Evolutionary conservation across 176 grass and related monocot genomes (phyloP).

Genomic region (Areca catechu): DNA sequence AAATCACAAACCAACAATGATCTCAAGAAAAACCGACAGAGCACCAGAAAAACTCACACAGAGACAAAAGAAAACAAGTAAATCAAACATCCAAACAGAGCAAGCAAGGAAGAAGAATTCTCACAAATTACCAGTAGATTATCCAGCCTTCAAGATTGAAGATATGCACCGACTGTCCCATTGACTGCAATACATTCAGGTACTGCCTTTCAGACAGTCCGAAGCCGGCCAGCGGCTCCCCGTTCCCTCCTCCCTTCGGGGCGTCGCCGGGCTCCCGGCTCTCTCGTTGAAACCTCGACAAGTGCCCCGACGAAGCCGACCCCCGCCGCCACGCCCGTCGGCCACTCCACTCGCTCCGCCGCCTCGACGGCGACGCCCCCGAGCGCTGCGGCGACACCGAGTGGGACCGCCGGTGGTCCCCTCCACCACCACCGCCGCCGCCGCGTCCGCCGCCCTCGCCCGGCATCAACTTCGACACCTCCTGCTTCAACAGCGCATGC

Average conservation of each 20-base stretch:
- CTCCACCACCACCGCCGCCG: background rate
- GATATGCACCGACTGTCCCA: conserved; percentile 88
- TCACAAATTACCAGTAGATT: conserved; percentile 69
- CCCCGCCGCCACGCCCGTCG: conserved; percentile 23
- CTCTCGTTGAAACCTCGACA: conserved; percentile 47
- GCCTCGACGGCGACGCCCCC: conserved; percentile 7
- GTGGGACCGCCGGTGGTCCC: conserved; percentile 45
- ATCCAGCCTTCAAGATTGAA: conserved; percentile 77
- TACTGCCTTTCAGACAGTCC: conserved; percentile 64
- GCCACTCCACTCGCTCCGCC: conserved; percentile 20
- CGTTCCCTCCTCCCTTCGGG: background rate
- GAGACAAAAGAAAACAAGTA: too few species aligned
- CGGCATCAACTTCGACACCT: conserved; percentile 61
- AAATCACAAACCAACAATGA: too few species aligned
- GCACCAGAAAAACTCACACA: too few species aligned
- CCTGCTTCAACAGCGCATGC: conserved; percentile 67
- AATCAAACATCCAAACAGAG: conserved; percentile 8
- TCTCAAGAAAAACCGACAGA: too few species aligned
- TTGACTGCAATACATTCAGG: conserved; percentile 53
- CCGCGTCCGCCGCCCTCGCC: background rate
- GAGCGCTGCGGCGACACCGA: conserved; percentile 61
- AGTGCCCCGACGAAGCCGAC: conserved; percentile 48
- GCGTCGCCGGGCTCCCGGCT: conserved; percentile 11
- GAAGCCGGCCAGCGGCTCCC: conserved; percentile 6
- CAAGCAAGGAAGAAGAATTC: conserved; percentile 6